These are phyloP conservation scores for Ramaria sp. DNA, from an alignment of 768 basidiomycete species.

Conservation along the genomic window DNA sequence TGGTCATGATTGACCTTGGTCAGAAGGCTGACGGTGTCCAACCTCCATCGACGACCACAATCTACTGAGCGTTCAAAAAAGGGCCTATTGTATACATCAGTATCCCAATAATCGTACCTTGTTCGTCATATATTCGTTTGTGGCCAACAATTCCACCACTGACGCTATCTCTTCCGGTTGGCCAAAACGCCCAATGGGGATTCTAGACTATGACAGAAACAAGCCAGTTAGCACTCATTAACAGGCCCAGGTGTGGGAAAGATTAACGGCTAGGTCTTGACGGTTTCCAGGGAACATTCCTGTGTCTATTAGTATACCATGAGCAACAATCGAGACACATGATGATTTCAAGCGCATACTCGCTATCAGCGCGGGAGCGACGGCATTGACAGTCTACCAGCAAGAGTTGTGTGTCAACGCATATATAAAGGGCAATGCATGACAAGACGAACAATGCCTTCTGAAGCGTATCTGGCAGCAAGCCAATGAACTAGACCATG, in stretches of 20 bases:
- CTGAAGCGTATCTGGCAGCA: constrained; percentile 37
- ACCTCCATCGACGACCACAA: neutral
- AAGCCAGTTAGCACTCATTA: neutral
- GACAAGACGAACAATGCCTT: constrained; percentile 37
- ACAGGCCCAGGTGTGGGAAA: neutral
- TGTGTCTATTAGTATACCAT: neutral
- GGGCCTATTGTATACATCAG: too few relatives aligned
- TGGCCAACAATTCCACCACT: constrained; percentile 38
- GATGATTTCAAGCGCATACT: constrained; percentile 20
- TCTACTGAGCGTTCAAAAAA: neutral
- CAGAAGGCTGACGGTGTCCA: neutral
- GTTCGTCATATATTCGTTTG: constrained; percentile 47
- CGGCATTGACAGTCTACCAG: constrained; percentile 38
- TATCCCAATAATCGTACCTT: constrained; percentile 25
- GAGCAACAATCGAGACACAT: neutral
- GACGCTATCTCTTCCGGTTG: constrained; percentile 40
- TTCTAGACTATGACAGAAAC: constrained; percentile 24
- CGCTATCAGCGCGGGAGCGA: constrained; percentile 40
- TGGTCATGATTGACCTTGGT: too few relatives aligned
- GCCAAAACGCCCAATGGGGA: constrained; percentile 43
- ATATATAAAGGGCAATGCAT: neutral
- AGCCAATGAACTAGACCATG: constrained; percentile 48
- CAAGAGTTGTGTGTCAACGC: neutral
- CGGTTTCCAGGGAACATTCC: constrained; percentile 15
- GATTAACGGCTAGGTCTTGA: constrained; percentile 23